Evolutionary conservation across 2,329 filamentous ascomycete species (phyloP), one percentile per base, ranked within the genome.

Genomic region (Aspergillus thermomutatus): DNA sequence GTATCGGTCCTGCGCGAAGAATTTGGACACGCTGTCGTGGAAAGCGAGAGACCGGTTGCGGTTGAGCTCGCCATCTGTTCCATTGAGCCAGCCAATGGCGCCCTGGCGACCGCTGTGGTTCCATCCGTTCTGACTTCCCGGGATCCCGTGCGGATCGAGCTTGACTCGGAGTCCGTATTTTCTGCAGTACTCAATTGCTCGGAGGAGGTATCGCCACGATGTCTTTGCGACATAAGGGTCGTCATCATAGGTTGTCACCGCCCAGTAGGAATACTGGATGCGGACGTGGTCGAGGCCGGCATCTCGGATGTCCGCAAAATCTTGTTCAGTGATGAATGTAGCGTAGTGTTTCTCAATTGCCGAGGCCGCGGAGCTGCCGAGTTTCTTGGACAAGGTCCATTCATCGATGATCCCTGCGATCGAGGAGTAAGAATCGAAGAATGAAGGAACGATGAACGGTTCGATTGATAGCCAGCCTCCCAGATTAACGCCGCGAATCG

Each of bases 221-320:
- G 91, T 90, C 45, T 92, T 87, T 58, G 89, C 85, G 1, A 99
- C 82, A 69, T 96, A 99, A 1, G 92, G 91, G 68, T 99, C 94
- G 46, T 82, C 86, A 27, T 90, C 87, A 72, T 96, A 97, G 0
- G 87, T 89, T 56, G 87, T 85, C 1, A 97, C 87, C 0, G 92
- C 91, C 94, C 94, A 99, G 79, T 99, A 99, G 9, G 89, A 91
- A 72, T 88, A 97, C 0, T 90, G 92, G 53, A 99, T 97, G 54
- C 94, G 89, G n/a, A 99, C 90, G 71, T 99, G 94, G 70, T 99
- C 94, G 48, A 99, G 84, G 0, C 94, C 94, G 1, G 94, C 94
- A 41, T 85, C 87, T 50, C 86, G 86, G 58, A 99, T 97, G 43
- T 93, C 89, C 55, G 82, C 81, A 72, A 97, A 96, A 2, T 90